Evolutionary conservation across 345 rosid species (phyloP), one percentile per base, ranked within the genome.

Genomic region (Camelina laxa): DNA sequence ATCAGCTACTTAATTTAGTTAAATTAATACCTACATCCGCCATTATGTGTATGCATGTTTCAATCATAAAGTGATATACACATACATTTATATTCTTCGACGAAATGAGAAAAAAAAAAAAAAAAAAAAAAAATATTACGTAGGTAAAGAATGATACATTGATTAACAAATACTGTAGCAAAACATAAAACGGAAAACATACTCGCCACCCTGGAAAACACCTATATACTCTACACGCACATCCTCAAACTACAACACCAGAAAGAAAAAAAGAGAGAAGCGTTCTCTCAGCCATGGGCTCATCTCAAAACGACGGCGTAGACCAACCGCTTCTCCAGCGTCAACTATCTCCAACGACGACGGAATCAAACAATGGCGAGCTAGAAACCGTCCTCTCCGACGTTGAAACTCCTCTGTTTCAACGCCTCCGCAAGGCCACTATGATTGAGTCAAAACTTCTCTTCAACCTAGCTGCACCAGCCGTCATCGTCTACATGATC

Each of bases 401-500:
- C 74, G 51, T 74, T 0, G 74, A 70, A 17, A 73, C 64, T 35
- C 74, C 81, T 5, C 41, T 73, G 3, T 48, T 69, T 45, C 44
- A 0, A 14, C 78, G 82, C 16, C 55, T 69, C 2, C 60, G 72
- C 41, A 38, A 67, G 6, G 82, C 82, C 11, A 68, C 79, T 7
- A 54, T 49, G 57, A 79, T 79, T 0, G 79, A 79, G 8, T 35
- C 75, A 1, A 87, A 76, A 56, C 71, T 86, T 19, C 88, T 88
- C 19, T 81, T 79, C 48, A 48, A 65, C 15, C 82, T 86, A 4
- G 90, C 90, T 5, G 92, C 82, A 0, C 90, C 88, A 0, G 87
- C 86, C 3, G 84, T 88, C 5, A 48, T 81, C 48, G 83, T 86
- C 56, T 88, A 86, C 81, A 74, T 83, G 85, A 84, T 88, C 42